Base-by-base conservation (phyloP, 1,284 basidiomycete species). In the Phenoliferia sp. region DNA sequence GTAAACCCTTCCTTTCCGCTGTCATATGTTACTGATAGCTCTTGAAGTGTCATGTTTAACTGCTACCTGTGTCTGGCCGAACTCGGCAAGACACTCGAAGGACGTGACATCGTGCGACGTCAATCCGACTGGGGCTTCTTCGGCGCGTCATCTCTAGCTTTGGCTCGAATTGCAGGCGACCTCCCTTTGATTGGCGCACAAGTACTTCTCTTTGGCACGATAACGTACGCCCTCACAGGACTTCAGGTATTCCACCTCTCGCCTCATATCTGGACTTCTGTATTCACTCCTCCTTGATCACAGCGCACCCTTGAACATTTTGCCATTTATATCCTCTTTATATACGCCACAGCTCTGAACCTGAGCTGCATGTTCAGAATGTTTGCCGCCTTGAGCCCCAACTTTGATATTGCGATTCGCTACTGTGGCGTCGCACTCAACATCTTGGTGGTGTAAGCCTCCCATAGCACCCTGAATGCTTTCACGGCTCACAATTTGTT, bases 361-460 rank as follows among this genome's bases (percentile, higher is more conserved):
- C 65, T 75, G n/a, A 73, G 69, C 44, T 73, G 72, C 35, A 66
- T 75, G 48, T 77, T 77, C 67, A 69, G 76, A 33, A 69, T 74
- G 64, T 69, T 76, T 32, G 76, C 75, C 19, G 74, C 75, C 2
- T 67, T 75, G 35, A 69, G 66, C 22, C 74, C 76, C 4, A 69
- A 69, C 22, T 77, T 77, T 56, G 76, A 77, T 44, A 71, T 68
- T 34, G 76, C 76, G n/a, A 76, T 75, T 63, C 72, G 76, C n/a
- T 76, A 71, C 63, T 75, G 72, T 29, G 76, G 75, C 28, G 57
- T 76, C 32, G 65, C 72, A 2, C 67, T 77, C 55, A 76, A 76
- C 65, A 70, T 77, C 12, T 73, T 76, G 57, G 74, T 77, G 52
- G 66, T 77, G 69, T 75, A 48, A 36, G 71, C 64, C 28, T 3